Base-by-base conservation (phyloP, 768 basidiomycete species). In the Tylopilus sp. region DNA sequence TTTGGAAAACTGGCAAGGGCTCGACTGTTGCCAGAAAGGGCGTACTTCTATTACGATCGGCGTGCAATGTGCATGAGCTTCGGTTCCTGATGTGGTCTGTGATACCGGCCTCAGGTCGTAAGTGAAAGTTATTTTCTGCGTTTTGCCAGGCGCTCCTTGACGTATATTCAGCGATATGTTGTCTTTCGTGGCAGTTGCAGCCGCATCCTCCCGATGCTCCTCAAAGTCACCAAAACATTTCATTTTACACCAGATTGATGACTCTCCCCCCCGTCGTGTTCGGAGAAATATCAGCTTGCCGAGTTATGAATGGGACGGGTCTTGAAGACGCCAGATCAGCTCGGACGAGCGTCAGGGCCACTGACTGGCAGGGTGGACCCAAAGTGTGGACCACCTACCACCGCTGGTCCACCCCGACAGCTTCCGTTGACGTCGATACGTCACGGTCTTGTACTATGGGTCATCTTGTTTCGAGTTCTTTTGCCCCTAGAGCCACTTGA, bases 401-500 rank as follows among this genome's bases (percentile, higher is more conserved):
- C 26, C 45, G 28, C 47, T 50, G 40, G 45, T 43, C 36, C n/a
- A n/a, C n/a, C 6, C 28, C 28, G 28, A 28, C 28, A 28, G 2
- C 8, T 28, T 10, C 6, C 48, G 48, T 48, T 22, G 46, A 53
- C 52, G 52, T 55, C 41, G 57, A 60, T 52, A 48, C 50, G 30
- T 57, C 53, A 53, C 54, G 41, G 64, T 57, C 58, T 57, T 51
- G 12, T n/a, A n/a, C 54, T 52, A 48, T 40, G 59, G 48, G 28
- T 43, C 56, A 51, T 31, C 35, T 57, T 67, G 58, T 56, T 52
- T 48, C 46, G 38, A 56, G 25, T 63, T 53, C 61, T 53, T 53
- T 60, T 17, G 55, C 65, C 66, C 66, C 65, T 68, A 68, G 66
- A 55, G 66, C 64, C 66, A 69, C 66, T 56, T 53, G 65, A 67